Conservation (phyloP, 116 monocot genomes). For the Phalaenopsis hybrid region DNA sequence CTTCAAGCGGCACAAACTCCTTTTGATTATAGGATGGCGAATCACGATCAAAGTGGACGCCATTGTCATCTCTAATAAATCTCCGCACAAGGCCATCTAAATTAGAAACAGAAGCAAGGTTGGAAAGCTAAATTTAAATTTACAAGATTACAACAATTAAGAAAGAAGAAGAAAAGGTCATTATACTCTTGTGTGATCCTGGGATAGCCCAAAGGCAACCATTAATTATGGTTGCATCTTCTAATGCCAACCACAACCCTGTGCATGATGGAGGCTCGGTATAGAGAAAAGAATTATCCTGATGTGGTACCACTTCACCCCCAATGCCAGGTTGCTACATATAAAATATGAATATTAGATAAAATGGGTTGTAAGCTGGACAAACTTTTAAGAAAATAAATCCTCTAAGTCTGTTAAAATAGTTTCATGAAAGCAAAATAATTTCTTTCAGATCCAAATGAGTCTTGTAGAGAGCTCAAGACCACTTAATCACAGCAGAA, state of each 20-base stretch:
- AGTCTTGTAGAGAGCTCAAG: neutral
- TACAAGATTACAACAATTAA: neutral
- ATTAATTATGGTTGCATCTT: slow-evolving; percentile 79
- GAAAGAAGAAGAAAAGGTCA: slow-evolving; percentile 4
- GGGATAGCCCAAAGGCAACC: slow-evolving; percentile 96
- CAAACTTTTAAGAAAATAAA: neutral
- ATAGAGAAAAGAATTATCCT: slow-evolving; percentile 85
- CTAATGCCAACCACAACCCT: slow-evolving; percentile 86
- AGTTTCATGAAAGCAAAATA: neutral
- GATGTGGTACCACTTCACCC: slow-evolving; percentile 94
- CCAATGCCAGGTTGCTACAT: slow-evolving; percentile 94
- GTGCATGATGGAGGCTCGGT: slow-evolving; percentile 88
- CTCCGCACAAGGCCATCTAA: slow-evolving; percentile 83
- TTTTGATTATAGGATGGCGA: slow-evolving; percentile 66
- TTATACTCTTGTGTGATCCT: slow-evolving; percentile 67
- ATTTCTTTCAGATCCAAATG: slow-evolving; percentile 2
- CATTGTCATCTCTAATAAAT: slow-evolving; percentile 81
- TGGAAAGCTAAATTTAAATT: neutral
- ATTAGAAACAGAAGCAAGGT: neutral
- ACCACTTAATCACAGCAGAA: neutral
- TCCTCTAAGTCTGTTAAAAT: neutral
- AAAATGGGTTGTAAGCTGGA: neutral
- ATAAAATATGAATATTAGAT: neutral
- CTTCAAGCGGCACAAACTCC: slow-evolving; percentile 77
- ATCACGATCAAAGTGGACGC: slow-evolving; percentile 73